phyloP scores from a whole-genome alignment of 495 filamentous ascomycete genomes.

The Penicillium herquei region DNA sequence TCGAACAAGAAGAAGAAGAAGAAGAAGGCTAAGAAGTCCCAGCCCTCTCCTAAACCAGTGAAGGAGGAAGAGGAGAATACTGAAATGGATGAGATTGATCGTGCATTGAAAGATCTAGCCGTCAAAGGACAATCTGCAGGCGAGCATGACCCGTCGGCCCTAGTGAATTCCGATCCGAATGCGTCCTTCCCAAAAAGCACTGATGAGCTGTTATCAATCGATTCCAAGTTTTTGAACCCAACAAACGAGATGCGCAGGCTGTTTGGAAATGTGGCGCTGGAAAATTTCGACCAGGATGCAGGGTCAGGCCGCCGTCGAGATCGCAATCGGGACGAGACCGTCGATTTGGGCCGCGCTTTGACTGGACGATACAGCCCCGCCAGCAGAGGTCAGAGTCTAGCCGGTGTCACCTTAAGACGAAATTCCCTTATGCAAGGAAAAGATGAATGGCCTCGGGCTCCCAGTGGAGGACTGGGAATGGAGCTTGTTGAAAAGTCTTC shows the following conservation, averaged over 20 bases:
- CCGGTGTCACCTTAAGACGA: slow-evolving; percentile 65
- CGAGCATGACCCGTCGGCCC: slow-evolving; percentile 20
- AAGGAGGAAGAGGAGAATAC: slow-evolving; percentile 27
- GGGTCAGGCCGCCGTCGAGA: slow-evolving; percentile 53
- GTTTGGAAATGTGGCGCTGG: slow-evolving; percentile 79
- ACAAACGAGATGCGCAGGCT: slow-evolving; percentile 90
- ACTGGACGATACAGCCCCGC: slow-evolving; percentile 59
- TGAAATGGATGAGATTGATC: slow-evolving; percentile 78
- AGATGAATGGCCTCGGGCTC: slow-evolving; percentile 82
- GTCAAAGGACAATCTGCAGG: slow-evolving; percentile 21
- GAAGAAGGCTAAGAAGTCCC: slow-evolving; percentile 29
- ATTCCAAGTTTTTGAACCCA: slow-evolving; percentile 77
- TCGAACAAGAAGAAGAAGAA: slow-evolving; percentile 53
- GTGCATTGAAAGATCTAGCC: slow-evolving; percentile 65
- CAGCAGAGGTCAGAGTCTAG: slow-evolving; percentile 58
- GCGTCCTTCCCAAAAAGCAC: slow-evolving; percentile 41
- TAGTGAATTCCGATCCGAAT: background rate
- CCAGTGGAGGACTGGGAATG: slow-evolving; percentile 85
- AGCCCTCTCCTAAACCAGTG: background rate
- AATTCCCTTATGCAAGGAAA: slow-evolving; percentile 89
- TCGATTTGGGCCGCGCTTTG: slow-evolving; percentile 70
- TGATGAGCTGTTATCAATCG: slow-evolving; percentile 67
- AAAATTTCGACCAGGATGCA: slow-evolving; percentile 55
- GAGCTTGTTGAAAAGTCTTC: slow-evolving; percentile 58
- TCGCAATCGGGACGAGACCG: slow-evolving; percentile 48